Conservation (phyloP, 2,329 filamentous ascomycete genomes). For the Microsporum audouinii region DNA sequence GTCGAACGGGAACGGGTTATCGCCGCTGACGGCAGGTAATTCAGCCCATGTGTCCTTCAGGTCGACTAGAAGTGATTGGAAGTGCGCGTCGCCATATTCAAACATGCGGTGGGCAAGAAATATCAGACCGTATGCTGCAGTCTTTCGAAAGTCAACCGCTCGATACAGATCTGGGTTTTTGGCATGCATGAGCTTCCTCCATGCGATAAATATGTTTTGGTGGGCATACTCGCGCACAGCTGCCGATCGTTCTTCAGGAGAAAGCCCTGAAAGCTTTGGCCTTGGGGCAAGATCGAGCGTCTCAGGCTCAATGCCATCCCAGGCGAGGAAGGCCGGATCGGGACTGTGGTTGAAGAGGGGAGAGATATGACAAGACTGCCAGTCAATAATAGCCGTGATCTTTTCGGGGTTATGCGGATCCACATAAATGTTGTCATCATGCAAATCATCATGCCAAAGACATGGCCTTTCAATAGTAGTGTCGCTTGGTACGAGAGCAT, state of each 20-base stretch:
- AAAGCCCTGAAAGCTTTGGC: slow-evolving; percentile 18
- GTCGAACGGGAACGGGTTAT: slow-evolving; percentile 7
- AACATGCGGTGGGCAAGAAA: slow-evolving; percentile 24
- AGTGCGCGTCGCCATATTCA: slow-evolving; percentile 24
- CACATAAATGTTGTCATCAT: slow-evolving; percentile 25
- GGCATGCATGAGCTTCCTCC: slow-evolving; percentile 11
- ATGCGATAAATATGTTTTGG: slow-evolving; percentile 8
- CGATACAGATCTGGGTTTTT: slow-evolving; percentile 10
- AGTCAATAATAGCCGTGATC: slow-evolving; percentile 25
- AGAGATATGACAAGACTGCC: slow-evolving; percentile 23
- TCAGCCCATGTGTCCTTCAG: slow-evolving; percentile 20
- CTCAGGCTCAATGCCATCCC: slow-evolving; percentile 19
- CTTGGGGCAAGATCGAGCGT: slow-evolving; percentile 5
- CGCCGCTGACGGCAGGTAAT: slow-evolving; percentile 15
- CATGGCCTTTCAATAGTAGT: slow-evolving; percentile 13
- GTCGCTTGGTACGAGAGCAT: slow-evolving; percentile 18
- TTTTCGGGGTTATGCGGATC: slow-evolving; percentile 20
- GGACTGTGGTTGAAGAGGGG: slow-evolving; percentile 23
- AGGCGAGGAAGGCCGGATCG: slow-evolving; percentile 21
- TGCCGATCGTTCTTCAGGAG: slow-evolving; percentile 16
- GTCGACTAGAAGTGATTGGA: slow-evolving; percentile 22
- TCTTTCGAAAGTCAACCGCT: slow-evolving; percentile 11
- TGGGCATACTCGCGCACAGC: slow-evolving; percentile 20
- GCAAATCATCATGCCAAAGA: slow-evolving; percentile 21
- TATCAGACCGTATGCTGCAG: slow-evolving; percentile 18